phyloP scores from a whole-genome alignment of 805 yeast genomes.

The Jamesozyma jinghongensis region DNA sequence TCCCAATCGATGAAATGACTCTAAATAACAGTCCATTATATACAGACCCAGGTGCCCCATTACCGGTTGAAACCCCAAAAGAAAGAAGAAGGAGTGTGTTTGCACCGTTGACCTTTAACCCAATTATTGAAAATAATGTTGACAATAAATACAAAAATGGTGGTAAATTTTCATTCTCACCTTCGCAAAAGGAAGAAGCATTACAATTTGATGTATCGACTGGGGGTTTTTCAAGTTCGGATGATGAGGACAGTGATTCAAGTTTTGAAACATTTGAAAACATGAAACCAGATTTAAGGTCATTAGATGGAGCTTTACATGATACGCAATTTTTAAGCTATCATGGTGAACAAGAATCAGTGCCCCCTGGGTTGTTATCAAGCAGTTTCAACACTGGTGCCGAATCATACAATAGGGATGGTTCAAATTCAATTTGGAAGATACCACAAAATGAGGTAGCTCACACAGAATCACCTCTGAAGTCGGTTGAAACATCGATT shows the following conservation, averaged over 20 bases:
- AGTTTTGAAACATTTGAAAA: conserved; percentile 20
- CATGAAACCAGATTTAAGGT: conserved; percentile 11
- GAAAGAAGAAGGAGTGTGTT: conserved; percentile 53
- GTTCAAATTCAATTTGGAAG: conserved; percentile 22
- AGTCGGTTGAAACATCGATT: conserved; percentile 10
- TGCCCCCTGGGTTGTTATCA: conserved; percentile 10
- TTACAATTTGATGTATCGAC: conserved; percentile 26
- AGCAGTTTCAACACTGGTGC: conserved; percentile 3
- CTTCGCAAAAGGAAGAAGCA: conserved; percentile 25
- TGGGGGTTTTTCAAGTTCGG: conserved; percentile 26
- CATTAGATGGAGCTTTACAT: conserved; percentile 12
- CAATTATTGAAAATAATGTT: conserved; percentile 61
- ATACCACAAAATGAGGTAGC: conserved; percentile 14
- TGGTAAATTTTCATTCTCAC: conserved; percentile 62
- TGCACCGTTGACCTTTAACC: conserved; percentile 76
- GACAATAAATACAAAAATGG: conserved; percentile 85
- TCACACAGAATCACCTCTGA: conserved; percentile 16
- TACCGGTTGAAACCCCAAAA: conserved; percentile 47
- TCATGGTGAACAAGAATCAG: conserved; percentile 11
- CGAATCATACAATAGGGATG: conserved; percentile 14
- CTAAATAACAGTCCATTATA: conserved; percentile 46
- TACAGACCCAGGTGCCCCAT: conserved; percentile 78
- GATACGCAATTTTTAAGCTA: conserved; percentile 14
- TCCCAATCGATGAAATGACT: conserved; percentile 53
- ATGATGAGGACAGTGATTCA: conserved; percentile 24